These are phyloP conservation scores for Colletotrichum sansevieriae DNA, from an alignment of 2,329 filamentous ascomycete species.

Conservation along the genomic window DNA sequence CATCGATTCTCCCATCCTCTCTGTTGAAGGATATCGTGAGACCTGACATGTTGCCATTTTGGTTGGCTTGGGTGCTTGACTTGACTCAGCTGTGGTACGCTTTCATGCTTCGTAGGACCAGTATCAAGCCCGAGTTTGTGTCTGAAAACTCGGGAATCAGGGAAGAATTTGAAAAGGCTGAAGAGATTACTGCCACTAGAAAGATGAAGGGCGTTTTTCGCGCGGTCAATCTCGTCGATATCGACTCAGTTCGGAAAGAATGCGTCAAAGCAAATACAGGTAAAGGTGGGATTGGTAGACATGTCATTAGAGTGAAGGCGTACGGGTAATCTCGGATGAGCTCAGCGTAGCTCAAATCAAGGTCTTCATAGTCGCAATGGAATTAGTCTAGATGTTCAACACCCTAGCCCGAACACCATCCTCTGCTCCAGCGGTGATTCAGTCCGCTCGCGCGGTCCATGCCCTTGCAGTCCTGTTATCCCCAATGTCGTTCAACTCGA, in stretches of 20 bases:
- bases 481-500: not conserved
- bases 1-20: constrained; percentile 51
- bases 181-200: constrained; percentile 55
- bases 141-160: constrained; percentile 57
- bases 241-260: constrained; percentile 56
- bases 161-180: constrained; percentile 58
- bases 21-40: constrained; percentile 51
- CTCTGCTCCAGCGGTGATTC: not conserved
- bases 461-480: not conserved
- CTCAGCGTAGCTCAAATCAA: not conserved
- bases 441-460: not conserved
- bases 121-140: constrained; percentile 58
- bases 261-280: constrained; percentile 56
- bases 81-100: constrained; percentile 56
- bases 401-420: constrained; percentile 5
- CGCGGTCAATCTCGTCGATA: constrained; percentile 56
- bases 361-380: not conserved
- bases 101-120: constrained; percentile 59
- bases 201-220: constrained; percentile 59
- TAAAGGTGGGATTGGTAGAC: constrained; percentile 59
- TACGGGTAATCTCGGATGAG: not conserved
- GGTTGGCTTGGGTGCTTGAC: constrained; percentile 53
- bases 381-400: not conserved
- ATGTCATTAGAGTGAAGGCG: constrained; percentile 51
- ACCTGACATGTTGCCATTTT: constrained; percentile 49